Base-by-base conservation (phyloP, 2,329 filamentous ascomycete genomes). In the Diaporthe australafricana region DNA sequence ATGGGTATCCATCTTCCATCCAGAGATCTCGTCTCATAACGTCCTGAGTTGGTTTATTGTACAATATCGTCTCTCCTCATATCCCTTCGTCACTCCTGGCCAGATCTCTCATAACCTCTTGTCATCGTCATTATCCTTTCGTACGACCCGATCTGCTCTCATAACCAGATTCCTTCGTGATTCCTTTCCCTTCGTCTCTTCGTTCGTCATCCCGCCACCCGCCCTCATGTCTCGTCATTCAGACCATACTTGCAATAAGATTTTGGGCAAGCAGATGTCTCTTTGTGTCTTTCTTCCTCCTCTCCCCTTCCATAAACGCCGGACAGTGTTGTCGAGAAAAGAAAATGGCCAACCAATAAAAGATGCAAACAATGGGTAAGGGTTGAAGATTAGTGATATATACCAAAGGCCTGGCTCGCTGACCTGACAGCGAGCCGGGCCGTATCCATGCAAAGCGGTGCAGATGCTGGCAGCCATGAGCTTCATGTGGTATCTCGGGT, bases 321-420 rank as follows among this genome's bases (percentile, higher is more conserved):
- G 35, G 56, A 53, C 60, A 45, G 40, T 71, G 22, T 50, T 42
- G 62, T 62, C 48, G 50, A 17, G 47, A 32, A 65, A 52, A 35
- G 22, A 42, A 35, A 48, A 40, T n/a, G 35, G 32, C 17, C 65
- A 47, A 48, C 48, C 42, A 32, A 20, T 2, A 56, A 63, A 30
- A 48, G 47, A 30, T 25, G 47, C 47, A 38, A 69, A 14, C 20
- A 48, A 25, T 2, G 20, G 40, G 62, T 17, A 40, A 38, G 35
- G 52, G 3, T 56, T 25, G 71, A 65, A 71, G 55, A 68, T 60
- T 68, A 66, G 55, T 73, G 70, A 56, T 66, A 71, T 70, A 57
- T 52, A 73, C 57, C 68, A 63, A 68, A 42, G 27, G 42, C 62
- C 32, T 47, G 32, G 27, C 53, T 35, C 53, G 55, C 71, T 62